Evolutionary conservation across 495 filamentous ascomycete species (phyloP).

Genomic region (Cladorrhinum samala): DNA sequence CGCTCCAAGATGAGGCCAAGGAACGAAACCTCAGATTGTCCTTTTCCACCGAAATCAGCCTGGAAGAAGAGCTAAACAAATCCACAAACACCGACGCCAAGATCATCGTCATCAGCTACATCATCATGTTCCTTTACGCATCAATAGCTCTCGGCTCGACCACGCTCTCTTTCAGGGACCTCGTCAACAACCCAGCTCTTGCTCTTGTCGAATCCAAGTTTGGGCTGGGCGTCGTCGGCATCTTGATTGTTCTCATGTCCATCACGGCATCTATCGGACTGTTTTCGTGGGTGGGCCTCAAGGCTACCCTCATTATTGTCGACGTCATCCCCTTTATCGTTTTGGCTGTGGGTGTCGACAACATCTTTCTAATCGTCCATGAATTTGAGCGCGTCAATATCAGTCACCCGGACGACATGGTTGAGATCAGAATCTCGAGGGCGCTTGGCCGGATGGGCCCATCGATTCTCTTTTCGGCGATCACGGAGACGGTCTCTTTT

Average conservation of each 20-base stretch:
- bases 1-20: slow-evolving; percentile 71
- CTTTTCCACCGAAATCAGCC: slow-evolving; percentile 87
- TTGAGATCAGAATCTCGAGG: slow-evolving; percentile 77
- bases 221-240: slow-evolving; percentile 83
- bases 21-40: slow-evolving; percentile 76
- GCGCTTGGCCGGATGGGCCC: slow-evolving; percentile 92
- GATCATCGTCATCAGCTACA: slow-evolving; percentile 93
- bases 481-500: slow-evolving; percentile 90
- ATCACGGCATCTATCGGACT: slow-evolving; percentile 90
- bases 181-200: slow-evolving; percentile 73
- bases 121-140: slow-evolving; percentile 97
- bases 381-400: slow-evolving; percentile 94
- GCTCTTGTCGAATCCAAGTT: slow-evolving; percentile 93
- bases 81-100: slow-evolving; percentile 96
- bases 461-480: slow-evolving; percentile 90
- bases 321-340: slow-evolving; percentile 98
- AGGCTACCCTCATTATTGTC: slow-evolving; percentile 93
- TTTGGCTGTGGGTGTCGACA: slow-evolving; percentile 92
- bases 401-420: slow-evolving; percentile 74
- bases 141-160: slow-evolving; percentile 86
- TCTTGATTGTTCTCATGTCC: slow-evolving; percentile 93
- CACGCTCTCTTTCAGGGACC: slow-evolving; percentile 64
- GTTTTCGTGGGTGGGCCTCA: slow-evolving; percentile 83
- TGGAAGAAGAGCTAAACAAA: slow-evolving; percentile 92
- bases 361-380: slow-evolving; percentile 97